Evolutionary conservation across 2,329 filamentous ascomycete species (phyloP), one percentile per base, ranked within the genome.

Genomic region (Fusarium nodosum): DNA sequence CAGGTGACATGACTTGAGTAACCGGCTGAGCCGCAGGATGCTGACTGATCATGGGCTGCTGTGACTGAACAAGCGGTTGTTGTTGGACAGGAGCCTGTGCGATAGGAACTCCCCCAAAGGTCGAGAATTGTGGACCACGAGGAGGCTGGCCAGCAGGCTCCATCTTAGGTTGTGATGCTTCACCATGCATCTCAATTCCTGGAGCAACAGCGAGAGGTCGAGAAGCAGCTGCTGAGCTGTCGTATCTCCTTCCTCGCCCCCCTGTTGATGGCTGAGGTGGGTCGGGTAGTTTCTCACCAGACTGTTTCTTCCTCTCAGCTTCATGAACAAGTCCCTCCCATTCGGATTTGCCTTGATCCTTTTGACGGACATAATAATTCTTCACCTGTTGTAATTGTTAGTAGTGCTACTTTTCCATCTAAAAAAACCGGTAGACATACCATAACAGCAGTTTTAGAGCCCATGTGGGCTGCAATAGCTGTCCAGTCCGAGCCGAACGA

Each of bases 381-480:
- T 91, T 90, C 26, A 91, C 88, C 88, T 90, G 74, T 70, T 20
- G 59, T 47, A 36, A 10, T 16, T 30, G 41, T 74, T 56, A 74
- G 65, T 28, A 54, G 22, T 36, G n/a, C 24, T 12, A 51, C 30
- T 12, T 13, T 2, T 31, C 8, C 20, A 50, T 33, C 11, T 20
- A 7, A 20, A 36, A 15, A n/a, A 56, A 44, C 12, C 47, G 50
- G 45, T 51, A 56, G 9, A 76, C 85, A 78, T 83, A 92, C 93
- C 93, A 96, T 96, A n/a, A 92, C 91, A 58, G 91, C 87, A 20
- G 93, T 95, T 80, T 95, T 95, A 7, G 92, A 93, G 51, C 91
- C 90, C 91, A 96, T 94, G 73, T 93, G 89, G 53, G 84, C 84
- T 41, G 93, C 91, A 78, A 95, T 95, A 7, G 87, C 87, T 50